A percentile compares a stretch with the other conserved stretches of the same genome.
phyloP scores from a whole-genome alignment of 2,329 filamentous ascomycete species.

The Exophiala viscosa region DNA sequence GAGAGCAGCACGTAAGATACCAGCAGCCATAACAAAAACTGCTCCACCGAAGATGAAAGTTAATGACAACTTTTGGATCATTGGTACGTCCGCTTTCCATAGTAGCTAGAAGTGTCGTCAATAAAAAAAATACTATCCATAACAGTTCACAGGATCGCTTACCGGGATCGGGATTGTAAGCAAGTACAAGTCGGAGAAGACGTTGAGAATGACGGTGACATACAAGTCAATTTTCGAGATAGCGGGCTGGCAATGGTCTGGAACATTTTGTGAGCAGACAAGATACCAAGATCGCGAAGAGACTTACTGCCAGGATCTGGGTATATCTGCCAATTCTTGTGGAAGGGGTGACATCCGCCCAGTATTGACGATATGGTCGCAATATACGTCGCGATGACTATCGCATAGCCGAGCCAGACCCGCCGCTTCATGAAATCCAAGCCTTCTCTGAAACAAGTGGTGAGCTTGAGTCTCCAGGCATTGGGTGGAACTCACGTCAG shows the following conservation, averaged over 20 bases:
- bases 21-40: constrained; percentile 53
- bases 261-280: constrained; percentile 1
- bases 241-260: constrained; percentile 48
- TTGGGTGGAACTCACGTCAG: constrained; percentile 41
- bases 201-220: constrained; percentile 52
- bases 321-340: constrained; percentile 57
- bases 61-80: constrained; percentile 51
- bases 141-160: constrained; percentile 24
- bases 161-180: constrained; percentile 58
- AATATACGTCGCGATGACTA: constrained; percentile 51
- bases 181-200: constrained; percentile 57
- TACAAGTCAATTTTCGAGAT: constrained; percentile 52
- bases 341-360: constrained; percentile 52
- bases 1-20: constrained; percentile 52
- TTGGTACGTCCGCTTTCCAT: constrained; percentile 49
- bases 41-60: constrained; percentile 55
- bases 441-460: constrained; percentile 33
- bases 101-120: constrained; percentile 43
- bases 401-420: constrained; percentile 49
- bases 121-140: neutral
- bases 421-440: constrained; percentile 42
- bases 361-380: constrained; percentile 50
- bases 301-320: constrained; percentile 55
- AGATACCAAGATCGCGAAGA: constrained; percentile 6
- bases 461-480: neutral